These are phyloP conservation scores for Reutealis trisperma DNA, from an alignment of 345 rosid species.

Conservation along the genomic window DNA sequence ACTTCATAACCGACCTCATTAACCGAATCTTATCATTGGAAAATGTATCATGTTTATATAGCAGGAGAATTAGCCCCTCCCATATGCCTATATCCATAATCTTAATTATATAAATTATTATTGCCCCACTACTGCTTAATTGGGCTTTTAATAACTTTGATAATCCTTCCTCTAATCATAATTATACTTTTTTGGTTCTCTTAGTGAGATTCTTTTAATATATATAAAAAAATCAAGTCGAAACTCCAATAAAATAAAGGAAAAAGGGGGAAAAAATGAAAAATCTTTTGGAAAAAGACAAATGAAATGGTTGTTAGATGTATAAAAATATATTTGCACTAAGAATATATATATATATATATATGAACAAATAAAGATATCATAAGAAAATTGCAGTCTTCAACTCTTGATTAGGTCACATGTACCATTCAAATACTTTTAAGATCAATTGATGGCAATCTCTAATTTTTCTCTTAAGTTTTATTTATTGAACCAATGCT, in stretches of 20 bases:
- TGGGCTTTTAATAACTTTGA: not conserved
- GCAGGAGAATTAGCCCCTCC: not conserved
- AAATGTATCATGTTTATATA: constrained; percentile 4
- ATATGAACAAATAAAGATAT: not conserved
- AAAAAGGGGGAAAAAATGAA: too few relatives aligned
- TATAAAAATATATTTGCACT: constrained; percentile 17
- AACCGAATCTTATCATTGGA: constrained; percentile 31
- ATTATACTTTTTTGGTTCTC: not conserved
- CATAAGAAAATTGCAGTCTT: constrained; percentile 7
- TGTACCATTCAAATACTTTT: not conserved
- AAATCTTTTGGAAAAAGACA: constrained; percentile 12
- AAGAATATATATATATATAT: not conserved
- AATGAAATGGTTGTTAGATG: constrained; percentile 31
- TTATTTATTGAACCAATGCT: too few relatives aligned
- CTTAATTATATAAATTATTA: not conserved
- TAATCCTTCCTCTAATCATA: not conserved
- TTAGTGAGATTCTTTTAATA: constrained; percentile 35
- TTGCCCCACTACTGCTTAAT: not conserved
- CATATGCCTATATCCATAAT: constrained; percentile 5
- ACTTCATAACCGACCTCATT: constrained; percentile 26
- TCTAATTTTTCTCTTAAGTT: too few relatives aligned
- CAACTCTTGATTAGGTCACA: constrained; percentile 21
- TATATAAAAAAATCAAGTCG: not conserved
- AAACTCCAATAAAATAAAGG: not conserved
- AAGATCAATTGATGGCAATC: too few relatives aligned